Evolutionary conservation across 2,329 filamentous ascomycete genomes (phyloP).

Genomic region (Gliomastix tumulicola): DNA sequence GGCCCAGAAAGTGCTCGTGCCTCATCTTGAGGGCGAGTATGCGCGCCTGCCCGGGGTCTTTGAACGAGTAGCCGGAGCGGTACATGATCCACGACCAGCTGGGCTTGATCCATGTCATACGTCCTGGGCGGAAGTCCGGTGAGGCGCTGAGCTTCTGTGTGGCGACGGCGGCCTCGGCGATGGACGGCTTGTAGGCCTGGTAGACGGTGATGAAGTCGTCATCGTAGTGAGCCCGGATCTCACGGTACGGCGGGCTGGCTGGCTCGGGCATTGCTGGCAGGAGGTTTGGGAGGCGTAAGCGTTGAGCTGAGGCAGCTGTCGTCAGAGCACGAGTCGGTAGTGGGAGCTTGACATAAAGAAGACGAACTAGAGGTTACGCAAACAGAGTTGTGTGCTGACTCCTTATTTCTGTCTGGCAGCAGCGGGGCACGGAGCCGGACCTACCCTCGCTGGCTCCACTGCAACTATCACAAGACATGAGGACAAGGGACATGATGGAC

Average conservation of each 20-base stretch:
- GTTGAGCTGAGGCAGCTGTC: too few relatives aligned
- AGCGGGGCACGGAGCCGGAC: too few relatives aligned
- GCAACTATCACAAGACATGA: too few relatives aligned
- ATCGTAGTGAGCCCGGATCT: conserved; percentile 46
- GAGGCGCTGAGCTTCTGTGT: conserved; percentile 45
- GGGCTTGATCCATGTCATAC: conserved; percentile 62
- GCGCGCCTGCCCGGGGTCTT: conserved; percentile 44
- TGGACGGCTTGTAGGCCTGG: conserved; percentile 49
- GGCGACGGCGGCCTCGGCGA: conserved; percentile 44
- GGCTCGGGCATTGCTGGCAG: too few relatives aligned
- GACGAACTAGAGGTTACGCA: too few relatives aligned
- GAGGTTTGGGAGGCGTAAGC: too few relatives aligned
- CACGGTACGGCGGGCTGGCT: conserved; percentile 32
- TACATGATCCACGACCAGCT: conserved; percentile 61
- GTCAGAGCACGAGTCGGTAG: too few relatives aligned
- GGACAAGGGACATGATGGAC: too few relatives aligned
- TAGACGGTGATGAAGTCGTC: conserved; percentile 50
- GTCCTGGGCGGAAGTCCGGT: conserved; percentile 39
- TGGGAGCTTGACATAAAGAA: too few relatives aligned
- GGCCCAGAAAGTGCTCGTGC: conserved; percentile 37
- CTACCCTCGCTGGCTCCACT: too few relatives aligned
- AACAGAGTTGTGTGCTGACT: too few relatives aligned
- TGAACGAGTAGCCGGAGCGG: conserved; percentile 52
- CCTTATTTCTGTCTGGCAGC: too few relatives aligned
- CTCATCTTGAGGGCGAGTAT: conserved; percentile 52